A percentile compares a stretch with the other conserved stretches of the same genome.
phyloP scores from a whole-genome alignment of 1,284 basidiomycete species.

The Meripilus lineatus region DNA sequence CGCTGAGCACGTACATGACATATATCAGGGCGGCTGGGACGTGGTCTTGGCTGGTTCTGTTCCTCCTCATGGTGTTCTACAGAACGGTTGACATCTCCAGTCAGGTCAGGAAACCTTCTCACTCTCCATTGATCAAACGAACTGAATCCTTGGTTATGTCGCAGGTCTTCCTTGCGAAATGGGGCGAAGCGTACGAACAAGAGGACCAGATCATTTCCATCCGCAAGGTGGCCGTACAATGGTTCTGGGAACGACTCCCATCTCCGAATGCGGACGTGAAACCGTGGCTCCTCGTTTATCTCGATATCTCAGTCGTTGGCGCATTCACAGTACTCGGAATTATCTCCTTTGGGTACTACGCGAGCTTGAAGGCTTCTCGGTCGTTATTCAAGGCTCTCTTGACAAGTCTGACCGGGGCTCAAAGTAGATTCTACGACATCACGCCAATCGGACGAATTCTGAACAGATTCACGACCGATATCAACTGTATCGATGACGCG shows the following conservation, averaged over 20 bases:
- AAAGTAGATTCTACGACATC: slow-evolving; percentile 63
- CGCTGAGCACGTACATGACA: slow-evolving; percentile 50
- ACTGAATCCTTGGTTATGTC: not conserved
- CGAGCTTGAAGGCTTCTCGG: slow-evolving; percentile 61
- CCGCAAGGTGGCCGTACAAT: slow-evolving; percentile 14
- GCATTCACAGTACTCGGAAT: slow-evolving; percentile 49
- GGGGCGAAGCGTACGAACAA: slow-evolving; percentile 59
- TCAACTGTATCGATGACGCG: slow-evolving; percentile 64
- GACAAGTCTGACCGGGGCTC: slow-evolving; percentile 50
- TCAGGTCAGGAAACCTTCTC: slow-evolving; percentile 37
- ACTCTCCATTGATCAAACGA: not conserved
- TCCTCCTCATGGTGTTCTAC: slow-evolving; percentile 50
- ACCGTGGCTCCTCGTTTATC: slow-evolving; percentile 64
- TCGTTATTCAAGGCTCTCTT: slow-evolving; percentile 52
- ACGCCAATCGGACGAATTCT: slow-evolving; percentile 72
- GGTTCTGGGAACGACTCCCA: slow-evolving; percentile 45
- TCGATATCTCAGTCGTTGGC: slow-evolving; percentile 54
- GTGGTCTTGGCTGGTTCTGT: slow-evolving; percentile 47
- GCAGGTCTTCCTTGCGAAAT: slow-evolving; percentile 58
- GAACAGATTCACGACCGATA: slow-evolving; percentile 79
- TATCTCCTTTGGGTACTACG: slow-evolving; percentile 62
- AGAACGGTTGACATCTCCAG: slow-evolving; percentile 52
- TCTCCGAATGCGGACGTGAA: slow-evolving; percentile 52
- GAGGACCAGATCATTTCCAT: slow-evolving; percentile 23
- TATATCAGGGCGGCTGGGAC: slow-evolving; percentile 62